phyloP scores from a whole-genome alignment of 2,329 filamentous ascomycete species.

The Lizonia empirigonia region DNA sequence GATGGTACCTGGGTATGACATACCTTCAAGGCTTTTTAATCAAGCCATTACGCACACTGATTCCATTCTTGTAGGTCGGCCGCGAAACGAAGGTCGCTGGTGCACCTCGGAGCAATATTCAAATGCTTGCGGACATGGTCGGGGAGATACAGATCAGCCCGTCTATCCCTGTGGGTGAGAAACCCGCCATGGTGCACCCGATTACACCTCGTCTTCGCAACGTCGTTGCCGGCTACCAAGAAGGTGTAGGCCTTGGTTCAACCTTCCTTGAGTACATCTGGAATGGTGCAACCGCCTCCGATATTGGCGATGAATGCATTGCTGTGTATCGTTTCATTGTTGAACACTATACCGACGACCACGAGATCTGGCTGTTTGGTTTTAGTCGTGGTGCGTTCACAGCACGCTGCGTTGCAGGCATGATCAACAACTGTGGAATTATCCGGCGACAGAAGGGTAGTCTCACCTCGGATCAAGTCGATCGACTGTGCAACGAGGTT shows the following conservation, averaged over 20 bases:
- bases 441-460: constrained; percentile 29
- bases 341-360: constrained; percentile 39
- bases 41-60: not conserved
- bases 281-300: constrained; percentile 44
- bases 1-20: constrained; percentile 42
- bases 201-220: constrained; percentile 21
- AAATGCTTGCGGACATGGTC: constrained; percentile 40
- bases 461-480: constrained; percentile 19
- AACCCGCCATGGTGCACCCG: constrained; percentile 29
- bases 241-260: constrained; percentile 44
- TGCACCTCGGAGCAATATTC: constrained; percentile 42
- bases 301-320: constrained; percentile 45
- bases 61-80: constrained; percentile 20
- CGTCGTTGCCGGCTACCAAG: constrained; percentile 46
- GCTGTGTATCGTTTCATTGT: constrained; percentile 46
- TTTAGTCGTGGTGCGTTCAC: constrained; percentile 56
- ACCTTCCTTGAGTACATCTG: constrained; percentile 47
- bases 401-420: constrained; percentile 51
- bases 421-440: constrained; percentile 53
- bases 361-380: constrained; percentile 54
- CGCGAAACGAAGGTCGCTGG: constrained; percentile 37
- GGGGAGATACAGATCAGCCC: constrained; percentile 32
- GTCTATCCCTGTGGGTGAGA: not conserved
- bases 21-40: too few relatives aligned
- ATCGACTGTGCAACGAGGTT: constrained; percentile 38